Evolutionary conservation across 345 rosid genomes (phyloP), one percentile per base, ranked within the genome.

Genomic region (Orychophragmus violaceus): DNA sequence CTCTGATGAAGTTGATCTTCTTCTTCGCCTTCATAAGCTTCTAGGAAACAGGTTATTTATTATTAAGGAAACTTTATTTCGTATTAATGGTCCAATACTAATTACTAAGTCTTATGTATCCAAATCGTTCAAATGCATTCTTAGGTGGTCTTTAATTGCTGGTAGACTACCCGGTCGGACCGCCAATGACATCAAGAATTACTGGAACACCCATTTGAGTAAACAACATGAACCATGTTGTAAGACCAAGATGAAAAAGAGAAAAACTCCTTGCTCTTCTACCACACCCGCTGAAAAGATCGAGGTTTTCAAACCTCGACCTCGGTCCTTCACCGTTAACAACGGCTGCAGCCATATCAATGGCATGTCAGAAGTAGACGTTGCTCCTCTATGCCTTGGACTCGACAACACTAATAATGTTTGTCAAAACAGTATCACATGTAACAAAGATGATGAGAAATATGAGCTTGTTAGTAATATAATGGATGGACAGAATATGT

Each of bases 71-170:
- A 0, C 8, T 4, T 28, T 28, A 1, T 37, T 37, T 22, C 9
- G 12, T 3, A 19, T 21, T 46, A 9, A 18, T 9, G 25, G 10
- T 48, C 4, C 14, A n/a, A n/a, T n/a, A n/a, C n/a, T n/a, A n/a
- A 48, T 8, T 48, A 48, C 28, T 48, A 48, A 48, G 6, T 48
- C 27, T 21, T 48, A 4, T 10, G 4, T 41, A 41, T 41, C 21
- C 22, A 7, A 42, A 42, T 8, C 22, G 5, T 16, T 42, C 48
- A 42, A 42, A 42, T 42, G 22, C 5, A 19, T 46, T 1, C 3
- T 8, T 25, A 82, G 85, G 74, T 82, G 86, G 86, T 75, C 86
- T 2, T 62, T 82, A 7, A 82, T 82, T 53, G 86, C 86, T 36
- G 84, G 83, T 17, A 60, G 86, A 32, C 72, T 82, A 12, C 84